Evolutionary conservation across 73 alveolate genomes (phyloP).

Genomic region (Stentor coeruleus): DNA sequence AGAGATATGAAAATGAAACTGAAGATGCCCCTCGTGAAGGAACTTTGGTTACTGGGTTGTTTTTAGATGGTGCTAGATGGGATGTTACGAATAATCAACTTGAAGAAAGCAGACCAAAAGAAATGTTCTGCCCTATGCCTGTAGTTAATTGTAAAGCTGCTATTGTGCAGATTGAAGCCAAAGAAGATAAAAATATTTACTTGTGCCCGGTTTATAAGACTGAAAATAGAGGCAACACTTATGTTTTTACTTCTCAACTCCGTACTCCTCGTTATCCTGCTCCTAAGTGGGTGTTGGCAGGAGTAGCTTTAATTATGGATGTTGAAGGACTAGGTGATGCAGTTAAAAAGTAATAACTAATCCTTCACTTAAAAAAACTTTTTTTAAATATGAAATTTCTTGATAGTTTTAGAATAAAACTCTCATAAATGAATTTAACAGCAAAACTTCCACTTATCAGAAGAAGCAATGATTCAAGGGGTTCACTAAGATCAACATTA

Average conservation of each 20-base stretch:
- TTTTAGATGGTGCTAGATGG: slow-evolving; percentile 91
- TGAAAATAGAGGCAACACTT: slow-evolving; percentile 93
- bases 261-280: slow-evolving; percentile 93
- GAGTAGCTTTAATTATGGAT: slow-evolving; percentile 96
- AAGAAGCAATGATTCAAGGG: background rate
- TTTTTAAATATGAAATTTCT: too few species aligned
- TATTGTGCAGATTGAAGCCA: slow-evolving; percentile 33
- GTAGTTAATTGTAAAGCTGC: slow-evolving; percentile 97
- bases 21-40: slow-evolving; percentile 92
- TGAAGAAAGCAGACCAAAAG: slow-evolving; percentile 98
- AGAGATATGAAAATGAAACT: slow-evolving; percentile 89
- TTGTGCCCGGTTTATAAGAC: slow-evolving; percentile 97
- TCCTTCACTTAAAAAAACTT: background rate
- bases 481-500: background rate
- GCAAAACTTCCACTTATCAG: background rate
- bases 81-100: slow-evolving; percentile 92
- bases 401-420: too few species aligned
- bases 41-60: slow-evolving; percentile 44
- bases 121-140: slow-evolving; percentile 97
- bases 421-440: background rate
- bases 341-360: slow-evolving; percentile 42
- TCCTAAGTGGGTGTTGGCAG: slow-evolving; percentile 98
- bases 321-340: slow-evolving; percentile 93
- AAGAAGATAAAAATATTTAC: slow-evolving; percentile 81
- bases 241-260: slow-evolving; percentile 95